A percentile compares a stretch with the other conserved stretches of the same genome.
Evolutionary conservation across 768 basidiomycete genomes (phyloP).

Genomic region (Lentinula boryana): DNA sequence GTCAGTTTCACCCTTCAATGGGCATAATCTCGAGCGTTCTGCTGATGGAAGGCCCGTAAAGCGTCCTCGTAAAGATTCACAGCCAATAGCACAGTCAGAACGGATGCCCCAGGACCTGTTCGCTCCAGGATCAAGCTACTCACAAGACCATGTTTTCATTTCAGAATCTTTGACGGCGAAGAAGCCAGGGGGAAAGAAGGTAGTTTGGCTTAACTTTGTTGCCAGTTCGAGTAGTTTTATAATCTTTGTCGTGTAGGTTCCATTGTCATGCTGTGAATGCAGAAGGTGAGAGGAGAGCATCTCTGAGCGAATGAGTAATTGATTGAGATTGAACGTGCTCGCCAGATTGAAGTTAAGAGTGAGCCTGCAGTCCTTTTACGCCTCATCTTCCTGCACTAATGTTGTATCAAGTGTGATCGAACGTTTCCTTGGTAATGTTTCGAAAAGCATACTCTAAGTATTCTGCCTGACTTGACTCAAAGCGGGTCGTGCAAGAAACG

Average conservation of each 20-base stretch:
- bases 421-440: slow-evolving; percentile 41
- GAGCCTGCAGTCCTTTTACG: background rate
- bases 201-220: slow-evolving; percentile 15
- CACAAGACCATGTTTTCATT: slow-evolving; percentile 46
- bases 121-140: slow-evolving; percentile 18
- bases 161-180: slow-evolving; percentile 39
- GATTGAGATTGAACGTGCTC: background rate
- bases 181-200: slow-evolving; percentile 44
- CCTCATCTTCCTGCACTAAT: slow-evolving; percentile 3
- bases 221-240: background rate
- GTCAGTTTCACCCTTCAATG: slow-evolving; percentile 8
- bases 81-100: slow-evolving; percentile 10
- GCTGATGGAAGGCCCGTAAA: slow-evolving; percentile 33
- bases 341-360: slow-evolving; percentile 8
- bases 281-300: slow-evolving; percentile 33
- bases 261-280: slow-evolving; percentile 60
- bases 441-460: slow-evolving; percentile 15
- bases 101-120: slow-evolving; percentile 14
- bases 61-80: slow-evolving; percentile 34
- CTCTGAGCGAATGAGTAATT: background rate
- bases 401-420: slow-evolving; percentile 37
- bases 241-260: slow-evolving; percentile 26
- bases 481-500: slow-evolving; percentile 37
- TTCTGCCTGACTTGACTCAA: background rate
- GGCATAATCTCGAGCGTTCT: slow-evolving; percentile 7